Percentiles rank a stretch among this genome's conserved stretches.
These are phyloP conservation scores for Vicia sativa DNA, from an alignment of 306 rosid species.

Conservation along the genomic window DNA sequence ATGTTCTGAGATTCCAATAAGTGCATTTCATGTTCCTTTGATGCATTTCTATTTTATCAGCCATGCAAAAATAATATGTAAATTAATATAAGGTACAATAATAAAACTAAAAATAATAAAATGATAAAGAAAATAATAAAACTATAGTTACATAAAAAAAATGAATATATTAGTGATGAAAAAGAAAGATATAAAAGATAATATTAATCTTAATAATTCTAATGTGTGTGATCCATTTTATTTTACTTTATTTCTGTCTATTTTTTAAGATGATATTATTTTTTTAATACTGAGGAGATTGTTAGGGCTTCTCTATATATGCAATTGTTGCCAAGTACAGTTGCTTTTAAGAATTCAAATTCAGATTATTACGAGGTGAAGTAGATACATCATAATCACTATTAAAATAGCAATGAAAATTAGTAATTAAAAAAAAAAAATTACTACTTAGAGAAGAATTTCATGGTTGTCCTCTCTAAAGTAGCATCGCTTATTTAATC, in stretches of 20 bases:
- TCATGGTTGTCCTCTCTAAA: too few species aligned
- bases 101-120: too few species aligned
- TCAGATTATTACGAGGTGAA: not conserved
- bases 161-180: not conserved
- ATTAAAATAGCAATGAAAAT: not conserved
- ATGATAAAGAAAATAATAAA: not conserved
- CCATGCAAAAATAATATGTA: constrained; percentile 27
- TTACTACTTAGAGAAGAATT: too few species aligned
- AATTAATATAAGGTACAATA: not conserved
- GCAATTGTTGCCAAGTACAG: too few species aligned
- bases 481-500: too few species aligned
- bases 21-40: constrained; percentile 49
- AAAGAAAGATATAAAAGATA: not conserved
- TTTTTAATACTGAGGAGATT: not conserved
- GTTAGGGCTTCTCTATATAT: not conserved
- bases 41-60: constrained; percentile 41
- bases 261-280: not conserved
- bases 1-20: constrained; percentile 62
- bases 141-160: not conserved
- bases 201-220: not conserved
- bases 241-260: not conserved
- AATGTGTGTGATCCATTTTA: not conserved
- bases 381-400: not conserved
- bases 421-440: not conserved
- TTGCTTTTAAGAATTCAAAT: too few species aligned